Percentiles rank a stretch among this genome's conserved stretches.
Conservation (phyloP, 2,329 filamentous ascomycete genomes). For the Verticillium zaregamsianum region DNA sequence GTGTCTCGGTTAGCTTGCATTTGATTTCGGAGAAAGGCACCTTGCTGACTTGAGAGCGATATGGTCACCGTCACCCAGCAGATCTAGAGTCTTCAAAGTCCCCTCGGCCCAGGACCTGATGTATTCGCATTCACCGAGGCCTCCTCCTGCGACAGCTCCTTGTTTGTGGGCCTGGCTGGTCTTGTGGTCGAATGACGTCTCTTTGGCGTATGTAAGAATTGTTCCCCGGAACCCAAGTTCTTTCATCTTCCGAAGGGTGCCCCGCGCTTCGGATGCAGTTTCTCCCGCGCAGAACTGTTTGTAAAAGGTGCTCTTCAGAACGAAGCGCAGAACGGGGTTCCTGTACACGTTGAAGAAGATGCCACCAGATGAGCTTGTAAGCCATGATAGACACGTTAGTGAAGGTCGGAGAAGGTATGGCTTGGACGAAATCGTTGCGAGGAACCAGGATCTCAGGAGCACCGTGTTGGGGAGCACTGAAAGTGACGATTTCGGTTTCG, state of each 20-base stretch:
- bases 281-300: conserved; percentile 55
- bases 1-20: not conserved
- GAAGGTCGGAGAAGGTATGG: not conserved
- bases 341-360: conserved; percentile 37
- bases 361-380: not conserved
- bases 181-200: conserved; percentile 35
- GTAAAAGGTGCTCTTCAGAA: conserved; percentile 47
- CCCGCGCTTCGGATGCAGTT: conserved; percentile 38
- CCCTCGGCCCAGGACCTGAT: conserved; percentile 32
- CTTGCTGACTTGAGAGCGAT: conserved; percentile 31
- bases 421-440: not conserved
- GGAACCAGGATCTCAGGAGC: not conserved
- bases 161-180: conserved; percentile 13
- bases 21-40: too few species aligned
- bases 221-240: conserved; percentile 48
- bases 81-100: conserved; percentile 23
- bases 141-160: not conserved
- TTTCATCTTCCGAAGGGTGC: conserved; percentile 35
- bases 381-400: not conserved
- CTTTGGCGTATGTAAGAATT: conserved; percentile 49
- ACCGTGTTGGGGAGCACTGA: not conserved
- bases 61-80: conserved; percentile 28
- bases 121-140: conserved; percentile 12
- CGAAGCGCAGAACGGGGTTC: conserved; percentile 41
- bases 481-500: not conserved